Percentiles rank a stretch among this genome's conserved stretches.
Evolutionary conservation across 192 early-diverging fungal species (phyloP).

Genomic region (Kickxella alabastrina): DNA sequence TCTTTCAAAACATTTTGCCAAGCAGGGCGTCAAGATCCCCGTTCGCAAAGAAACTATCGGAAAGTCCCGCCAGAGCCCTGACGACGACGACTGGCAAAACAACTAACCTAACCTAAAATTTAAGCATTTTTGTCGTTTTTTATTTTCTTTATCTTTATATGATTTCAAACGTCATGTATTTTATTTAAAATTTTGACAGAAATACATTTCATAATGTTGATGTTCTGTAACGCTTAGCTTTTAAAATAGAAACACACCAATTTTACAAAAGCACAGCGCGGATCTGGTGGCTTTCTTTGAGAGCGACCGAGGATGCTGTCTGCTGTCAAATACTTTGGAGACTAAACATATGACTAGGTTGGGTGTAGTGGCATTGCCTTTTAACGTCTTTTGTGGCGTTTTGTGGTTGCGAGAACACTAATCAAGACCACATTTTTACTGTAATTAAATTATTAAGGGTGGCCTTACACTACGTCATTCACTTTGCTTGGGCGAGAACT

Average conservation of each 20-base stretch:
- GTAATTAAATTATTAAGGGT: background rate
- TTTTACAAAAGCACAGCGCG: slow-evolving; percentile 51
- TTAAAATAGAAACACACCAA: slow-evolving; percentile 39
- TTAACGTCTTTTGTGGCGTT: slow-evolving; percentile 40
- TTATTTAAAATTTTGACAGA: too few species aligned
- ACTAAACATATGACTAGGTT: slow-evolving; percentile 24
- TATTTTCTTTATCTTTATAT: background rate
- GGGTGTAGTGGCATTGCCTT: slow-evolving; percentile 35
- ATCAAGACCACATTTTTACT: slow-evolving; percentile 31
- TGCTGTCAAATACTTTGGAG: slow-evolving; percentile 52
- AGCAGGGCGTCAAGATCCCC: slow-evolving; percentile 72
- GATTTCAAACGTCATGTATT: background rate
- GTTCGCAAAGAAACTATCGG: slow-evolving; percentile 64
- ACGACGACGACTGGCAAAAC: slow-evolving; percentile 28
- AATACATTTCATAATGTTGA: background rate
- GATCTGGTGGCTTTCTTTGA: slow-evolving; percentile 18
- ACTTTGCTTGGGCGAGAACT: too few species aligned
- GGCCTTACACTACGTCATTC: too few species aligned
- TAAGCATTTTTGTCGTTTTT: background rate
- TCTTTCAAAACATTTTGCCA: slow-evolving; percentile 68
- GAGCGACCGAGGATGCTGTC: slow-evolving; percentile 42
- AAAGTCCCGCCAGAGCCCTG: slow-evolving; percentile 5
- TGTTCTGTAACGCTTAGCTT: slow-evolving; percentile 42
- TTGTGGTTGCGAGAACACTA: slow-evolving; percentile 45
- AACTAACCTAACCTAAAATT: background rate